These are phyloP conservation scores for Corylus heterophylla DNA, from an alignment of 306 rosid species.

Conservation along the genomic window DNA sequence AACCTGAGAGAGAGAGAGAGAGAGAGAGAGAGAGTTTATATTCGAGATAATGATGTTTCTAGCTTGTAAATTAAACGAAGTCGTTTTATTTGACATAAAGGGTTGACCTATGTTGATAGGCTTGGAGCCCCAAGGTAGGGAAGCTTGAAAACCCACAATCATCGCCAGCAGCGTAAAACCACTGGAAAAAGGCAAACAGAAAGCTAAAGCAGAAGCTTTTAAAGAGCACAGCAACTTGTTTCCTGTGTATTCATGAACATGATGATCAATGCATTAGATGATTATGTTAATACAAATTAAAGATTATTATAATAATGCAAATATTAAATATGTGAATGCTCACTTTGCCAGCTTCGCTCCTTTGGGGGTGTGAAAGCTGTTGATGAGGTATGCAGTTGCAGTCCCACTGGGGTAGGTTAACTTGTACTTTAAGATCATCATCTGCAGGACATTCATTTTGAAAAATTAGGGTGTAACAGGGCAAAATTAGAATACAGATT, in stretches of 20 bases:
- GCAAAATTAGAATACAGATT: background rate
- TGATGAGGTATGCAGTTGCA: conserved; percentile 79
- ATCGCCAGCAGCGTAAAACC: conserved; percentile 66
- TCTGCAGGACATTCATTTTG: conserved; percentile 26
- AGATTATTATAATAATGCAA: no score
- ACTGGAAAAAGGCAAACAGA: conserved; percentile 58
- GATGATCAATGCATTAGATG: no score
- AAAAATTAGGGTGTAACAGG: background rate
- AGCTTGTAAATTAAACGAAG: background rate
- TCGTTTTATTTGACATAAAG: no score
- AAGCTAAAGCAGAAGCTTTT: conserved; percentile 65
- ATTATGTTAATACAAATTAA: no score
- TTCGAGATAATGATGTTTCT: background rate
- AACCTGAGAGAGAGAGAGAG: conserved; percentile 35
- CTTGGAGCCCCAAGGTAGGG: conserved; percentile 75
- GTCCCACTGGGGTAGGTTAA: conserved; percentile 84
- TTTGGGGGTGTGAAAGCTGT: conserved; percentile 77
- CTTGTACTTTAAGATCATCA: conserved; percentile 73
- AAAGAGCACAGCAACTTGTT: conserved; percentile 64
- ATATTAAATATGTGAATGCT: background rate
- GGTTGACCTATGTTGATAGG: conserved; percentile 41
- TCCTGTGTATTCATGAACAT: conserved; percentile 42
- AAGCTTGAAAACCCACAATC: conserved; percentile 65
- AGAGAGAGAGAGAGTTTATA: background rate
- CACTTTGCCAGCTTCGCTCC: conserved; percentile 84